phyloP scores from a whole-genome alignment of 2,329 filamentous ascomycete genomes.

The Ceratocystis alfenasii region DNA sequence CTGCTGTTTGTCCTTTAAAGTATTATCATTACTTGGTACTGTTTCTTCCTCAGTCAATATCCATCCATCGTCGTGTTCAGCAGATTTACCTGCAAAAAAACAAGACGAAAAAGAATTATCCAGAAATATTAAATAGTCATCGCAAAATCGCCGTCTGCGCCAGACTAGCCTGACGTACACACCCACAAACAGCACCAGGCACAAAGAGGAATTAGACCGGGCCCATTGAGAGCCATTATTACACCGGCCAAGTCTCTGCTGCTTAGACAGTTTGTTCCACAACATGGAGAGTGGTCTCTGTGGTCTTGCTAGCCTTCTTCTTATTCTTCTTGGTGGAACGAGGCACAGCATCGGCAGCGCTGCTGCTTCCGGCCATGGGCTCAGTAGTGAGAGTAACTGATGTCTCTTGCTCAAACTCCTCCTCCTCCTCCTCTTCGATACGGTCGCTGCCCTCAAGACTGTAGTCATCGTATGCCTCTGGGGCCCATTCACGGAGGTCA shows the following conservation, averaged over 20 bases:
- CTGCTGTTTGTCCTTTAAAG: not conserved
- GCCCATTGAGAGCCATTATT: not conserved
- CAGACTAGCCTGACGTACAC: not conserved
- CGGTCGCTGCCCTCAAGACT: slow-evolving; percentile 15
- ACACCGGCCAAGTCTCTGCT: not conserved
- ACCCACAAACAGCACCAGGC: not conserved
- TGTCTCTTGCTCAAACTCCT: slow-evolving; percentile 13
- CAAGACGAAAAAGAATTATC: slow-evolving; percentile 48
- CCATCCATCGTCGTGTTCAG: not conserved
- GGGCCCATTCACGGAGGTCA: slow-evolving; percentile 66
- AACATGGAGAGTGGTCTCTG: slow-evolving; percentile 2
- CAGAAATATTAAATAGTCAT: slow-evolving; percentile 12
- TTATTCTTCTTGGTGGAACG: slow-evolving; percentile 15
- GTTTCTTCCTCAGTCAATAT: not conserved
- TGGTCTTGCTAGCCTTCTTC: slow-evolving; percentile 15
- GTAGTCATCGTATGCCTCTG: slow-evolving; percentile 31
- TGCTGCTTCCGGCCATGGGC: not conserved
- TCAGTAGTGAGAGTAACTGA: slow-evolving; percentile 10
- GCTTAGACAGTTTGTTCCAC: slow-evolving; percentile 16
- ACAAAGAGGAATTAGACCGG: not conserved
- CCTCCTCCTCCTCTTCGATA: slow-evolving; percentile 21
- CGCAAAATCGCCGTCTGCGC: not conserved
- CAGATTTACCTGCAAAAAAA: slow-evolving; percentile 47
- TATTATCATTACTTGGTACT: not conserved
- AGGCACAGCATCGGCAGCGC: slow-evolving; percentile 9